Percentiles rank a stretch among this genome's conserved stretches.
These are phyloP conservation scores for Neurospora sp. DNA, from an alignment of 495 filamentous ascomycete genomes.

Conservation along the genomic window DNA sequence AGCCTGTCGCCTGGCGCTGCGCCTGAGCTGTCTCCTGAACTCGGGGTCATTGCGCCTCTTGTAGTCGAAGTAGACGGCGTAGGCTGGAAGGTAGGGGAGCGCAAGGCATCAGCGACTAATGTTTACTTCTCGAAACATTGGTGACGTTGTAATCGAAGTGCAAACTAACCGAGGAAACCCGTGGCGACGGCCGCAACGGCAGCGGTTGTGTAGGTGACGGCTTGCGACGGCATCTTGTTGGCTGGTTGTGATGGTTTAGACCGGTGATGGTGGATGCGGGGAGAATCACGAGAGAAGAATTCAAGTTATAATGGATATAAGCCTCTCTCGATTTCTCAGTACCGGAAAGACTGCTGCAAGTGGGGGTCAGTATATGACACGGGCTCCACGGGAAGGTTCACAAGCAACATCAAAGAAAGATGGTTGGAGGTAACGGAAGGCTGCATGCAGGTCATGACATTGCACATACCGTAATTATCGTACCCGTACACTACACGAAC, in stretches of 20 bases:
- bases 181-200: constrained; percentile 64
- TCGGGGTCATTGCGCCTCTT: constrained; percentile 75
- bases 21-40: constrained; percentile 77
- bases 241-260: constrained; percentile 2
- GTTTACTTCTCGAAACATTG: constrained; percentile 3
- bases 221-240: constrained; percentile 42
- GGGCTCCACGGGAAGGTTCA: neutral
- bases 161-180: constrained; percentile 59
- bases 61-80: constrained; percentile 94
- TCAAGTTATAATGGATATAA: neutral
- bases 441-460: neutral
- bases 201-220: constrained; percentile 63
- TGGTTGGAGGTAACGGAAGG: neutral
- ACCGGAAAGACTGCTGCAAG: neutral
- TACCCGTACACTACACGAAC: neutral
- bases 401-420: neutral
- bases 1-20: constrained; percentile 67
- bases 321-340: neutral
- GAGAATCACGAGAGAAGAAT: neutral
- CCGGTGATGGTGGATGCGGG: neutral
- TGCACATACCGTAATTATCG: neutral
- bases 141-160: constrained; percentile 3
- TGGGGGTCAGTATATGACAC: neutral
- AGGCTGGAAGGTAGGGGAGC: constrained; percentile 26
- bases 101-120: constrained; percentile 25